Base-by-base conservation (phyloP, 495 filamentous ascomycete genomes). In the Hyaloscypha variabilis region DNA sequence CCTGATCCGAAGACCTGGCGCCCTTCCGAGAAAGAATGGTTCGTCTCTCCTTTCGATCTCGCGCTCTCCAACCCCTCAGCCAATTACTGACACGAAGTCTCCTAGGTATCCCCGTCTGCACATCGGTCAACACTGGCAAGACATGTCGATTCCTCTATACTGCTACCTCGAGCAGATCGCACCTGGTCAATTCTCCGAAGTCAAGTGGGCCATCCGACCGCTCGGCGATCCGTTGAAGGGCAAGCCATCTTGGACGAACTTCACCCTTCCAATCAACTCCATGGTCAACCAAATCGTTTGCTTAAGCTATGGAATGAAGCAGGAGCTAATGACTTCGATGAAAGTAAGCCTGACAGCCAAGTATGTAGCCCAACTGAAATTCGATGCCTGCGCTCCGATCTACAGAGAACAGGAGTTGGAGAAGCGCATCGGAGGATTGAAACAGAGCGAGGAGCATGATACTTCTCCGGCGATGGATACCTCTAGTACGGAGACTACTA, bases 101-200 rank as follows among this genome's bases (percentile, higher is more conserved):
- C 31, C 39, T 25, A 54, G 51, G 51, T 28, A 28, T 28, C 51
- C 51, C 13, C 51, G 51, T 54, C 51, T 54, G 11, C 19, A 54
- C n/a, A 28, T 54, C n/a, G 51, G 51, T 4, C 23, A 54, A 17
- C 51, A 54, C 51, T 54, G 51, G 19, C 19, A 54, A 25, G 51
- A 54, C 21, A 54, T 24, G 21, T 54, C 51, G 6, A 19, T 54
- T 28, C 51, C 51, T 24, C 21, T 54, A 19, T 54, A 54, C 26
- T 54, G 51, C 51, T 54, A 54, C 25, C 10, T 54, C 11, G 51
- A 54, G 25, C 23, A 28, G 11, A 8, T 23, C 13, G 3, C 19
- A 24, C 19, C 19, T 4, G 25, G 19, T 28, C 0, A n/a, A 13
- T 24, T 24, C 3, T 54, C 25, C 19, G 25, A 24, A 24, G 6